phyloP scores from a whole-genome alignment of 179 eudicot genomes.

The Amaranthus tricolor region DNA sequence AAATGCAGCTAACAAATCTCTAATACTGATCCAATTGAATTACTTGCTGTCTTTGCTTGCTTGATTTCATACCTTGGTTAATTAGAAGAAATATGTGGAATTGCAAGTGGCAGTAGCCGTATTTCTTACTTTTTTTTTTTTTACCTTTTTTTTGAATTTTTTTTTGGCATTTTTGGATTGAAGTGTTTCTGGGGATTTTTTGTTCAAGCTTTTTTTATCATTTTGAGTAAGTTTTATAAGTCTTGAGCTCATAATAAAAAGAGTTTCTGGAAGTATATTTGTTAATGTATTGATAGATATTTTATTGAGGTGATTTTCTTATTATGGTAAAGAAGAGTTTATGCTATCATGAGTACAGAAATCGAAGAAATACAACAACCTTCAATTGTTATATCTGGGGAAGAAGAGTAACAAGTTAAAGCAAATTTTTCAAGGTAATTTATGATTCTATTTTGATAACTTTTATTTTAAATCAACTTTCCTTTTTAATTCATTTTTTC shows the following conservation, averaged over 20 bases:
- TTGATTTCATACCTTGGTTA: too few species aligned
- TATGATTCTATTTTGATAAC: background rate
- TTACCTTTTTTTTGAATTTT: background rate
- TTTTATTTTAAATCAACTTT: background rate
- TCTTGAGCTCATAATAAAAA: conserved; percentile 4
- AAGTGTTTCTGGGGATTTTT: background rate
- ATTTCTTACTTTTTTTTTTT: conserved; percentile 12
- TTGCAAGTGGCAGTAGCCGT: too few species aligned
- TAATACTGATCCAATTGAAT: too few species aligned
- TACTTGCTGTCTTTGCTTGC: too few species aligned
- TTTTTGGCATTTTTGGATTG: conserved; percentile 13
- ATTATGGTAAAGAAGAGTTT: conserved; percentile 11
- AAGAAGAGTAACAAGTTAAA: conserved; percentile 8
- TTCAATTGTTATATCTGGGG: conserved; percentile 10
- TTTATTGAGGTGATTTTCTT: conserved; percentile 14
- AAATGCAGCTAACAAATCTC: too few species aligned
- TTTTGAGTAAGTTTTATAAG: background rate
- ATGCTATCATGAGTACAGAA: conserved; percentile 21
- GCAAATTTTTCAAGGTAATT: conserved; percentile 26
- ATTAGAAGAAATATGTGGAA: too few species aligned
- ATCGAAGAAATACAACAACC: conserved; percentile 22
- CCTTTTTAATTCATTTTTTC: conserved; percentile 5
- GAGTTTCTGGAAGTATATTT: background rate
- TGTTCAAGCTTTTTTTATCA: background rate
- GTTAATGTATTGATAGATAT: background rate